These are phyloP conservation scores for Cyberlindnera mississippiensis DNA, from an alignment of 805 yeast genomes.

Conservation along the genomic window DNA sequence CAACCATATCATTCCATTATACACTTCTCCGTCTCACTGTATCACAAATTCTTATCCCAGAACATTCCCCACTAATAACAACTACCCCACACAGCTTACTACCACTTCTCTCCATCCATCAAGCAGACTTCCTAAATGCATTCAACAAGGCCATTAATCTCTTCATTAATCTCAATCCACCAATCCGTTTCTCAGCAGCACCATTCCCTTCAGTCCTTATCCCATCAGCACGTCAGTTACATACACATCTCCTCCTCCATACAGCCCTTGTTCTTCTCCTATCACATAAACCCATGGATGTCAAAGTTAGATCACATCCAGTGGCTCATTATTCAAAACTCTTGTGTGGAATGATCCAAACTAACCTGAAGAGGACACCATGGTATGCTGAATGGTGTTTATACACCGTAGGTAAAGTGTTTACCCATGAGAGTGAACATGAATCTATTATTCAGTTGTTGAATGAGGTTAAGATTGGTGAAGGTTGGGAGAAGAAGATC, in stretches of 20 bases:
- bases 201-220: constrained; percentile 12
- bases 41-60: constrained; percentile 5
- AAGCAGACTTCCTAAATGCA: constrained; percentile 6
- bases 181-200: constrained; percentile 1
- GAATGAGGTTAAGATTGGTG: constrained; percentile 12
- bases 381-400: constrained; percentile 17
- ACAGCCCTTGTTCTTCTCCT: constrained; percentile 12
- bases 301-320: constrained; percentile 14
- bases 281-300: constrained; percentile 14
- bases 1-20: constrained; percentile 7
- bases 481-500: constrained; percentile 23
- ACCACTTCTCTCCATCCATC: constrained; percentile 13
- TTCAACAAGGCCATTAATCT: constrained; percentile 6
- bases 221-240: constrained; percentile 2
- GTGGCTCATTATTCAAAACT: constrained; percentile 23
- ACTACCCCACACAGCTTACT: constrained; percentile 4
- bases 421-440: constrained; percentile 27
- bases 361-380: constrained; percentile 9
- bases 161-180: background rate
- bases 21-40: constrained; percentile 9
- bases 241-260: constrained; percentile 9
- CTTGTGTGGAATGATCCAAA: constrained; percentile 14
- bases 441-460: constrained; percentile 24
- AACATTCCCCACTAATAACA: background rate
- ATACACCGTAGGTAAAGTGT: constrained; percentile 20